Percentiles rank a stretch among this genome's conserved stretches.
Evolutionary conservation across 805 yeast genomes (phyloP).

Genomic region (Kregervanrija pseudodelftensis): DNA sequence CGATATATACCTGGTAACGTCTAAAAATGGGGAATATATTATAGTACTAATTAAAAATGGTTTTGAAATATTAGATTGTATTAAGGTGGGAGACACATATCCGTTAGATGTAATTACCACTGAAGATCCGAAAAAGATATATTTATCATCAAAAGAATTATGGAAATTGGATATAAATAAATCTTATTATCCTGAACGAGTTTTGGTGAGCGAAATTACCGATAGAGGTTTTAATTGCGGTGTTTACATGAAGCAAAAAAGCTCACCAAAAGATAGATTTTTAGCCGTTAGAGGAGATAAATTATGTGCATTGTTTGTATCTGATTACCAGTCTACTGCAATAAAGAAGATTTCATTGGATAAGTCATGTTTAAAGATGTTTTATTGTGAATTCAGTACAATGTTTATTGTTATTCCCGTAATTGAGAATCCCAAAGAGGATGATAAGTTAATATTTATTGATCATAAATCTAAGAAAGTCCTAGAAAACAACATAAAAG

Average conservation of each 20-base stretch:
- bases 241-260: conserved; percentile 1
- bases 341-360: conserved; percentile 21
- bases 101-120: conserved; percentile 14
- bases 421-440: neutral
- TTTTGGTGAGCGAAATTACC: conserved; percentile 19
- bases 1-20: conserved; percentile 12
- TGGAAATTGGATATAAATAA: conserved; percentile 22
- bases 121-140: conserved; percentile 3
- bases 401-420: conserved; percentile 16
- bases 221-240: conserved; percentile 16
- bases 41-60: neutral
- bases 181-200: conserved; percentile 21
- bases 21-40: conserved; percentile 18
- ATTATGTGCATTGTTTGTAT: conserved; percentile 18
- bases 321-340: conserved; percentile 11
- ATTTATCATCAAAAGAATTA: conserved; percentile 16
- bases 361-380: conserved; percentile 20
- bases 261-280: conserved; percentile 11
- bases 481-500: conserved; percentile 3
- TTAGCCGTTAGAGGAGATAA: conserved; percentile 30
- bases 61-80: neutral
- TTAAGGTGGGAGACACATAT: conserved; percentile 13
- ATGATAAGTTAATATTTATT: conserved; percentile 15
- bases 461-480: conserved; percentile 16
- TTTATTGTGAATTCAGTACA: conserved; percentile 18